phyloP scores from a whole-genome alignment of 345 rosid genomes.

The Eucalyptus paniculata region DNA sequence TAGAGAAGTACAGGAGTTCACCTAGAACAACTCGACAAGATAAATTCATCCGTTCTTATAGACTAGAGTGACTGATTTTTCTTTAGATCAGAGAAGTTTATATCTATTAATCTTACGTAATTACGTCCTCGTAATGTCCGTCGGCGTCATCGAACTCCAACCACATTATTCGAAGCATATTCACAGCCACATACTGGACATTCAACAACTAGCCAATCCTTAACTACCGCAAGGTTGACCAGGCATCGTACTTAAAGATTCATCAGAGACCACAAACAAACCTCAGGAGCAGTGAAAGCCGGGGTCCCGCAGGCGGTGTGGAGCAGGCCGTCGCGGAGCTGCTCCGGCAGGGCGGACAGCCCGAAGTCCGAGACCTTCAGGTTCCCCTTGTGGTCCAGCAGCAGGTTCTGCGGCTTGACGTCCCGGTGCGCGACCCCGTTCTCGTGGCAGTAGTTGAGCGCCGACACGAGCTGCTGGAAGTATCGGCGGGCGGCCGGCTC shows the following conservation, averaged over 20 bases:
- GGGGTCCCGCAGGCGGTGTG: slow-evolving; percentile 82
- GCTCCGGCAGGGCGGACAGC: slow-evolving; percentile 56
- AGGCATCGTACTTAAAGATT: not conserved
- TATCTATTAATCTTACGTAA: not conserved
- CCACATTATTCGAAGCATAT: not conserved
- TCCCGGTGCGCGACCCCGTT: slow-evolving; percentile 87
- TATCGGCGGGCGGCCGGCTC: slow-evolving; percentile 51
- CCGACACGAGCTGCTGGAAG: slow-evolving; percentile 70
- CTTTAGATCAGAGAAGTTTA: not conserved
- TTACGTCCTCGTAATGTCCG: not conserved
- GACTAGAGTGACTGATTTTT: not conserved
- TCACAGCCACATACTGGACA: not conserved
- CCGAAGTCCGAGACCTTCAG: slow-evolving; percentile 82
- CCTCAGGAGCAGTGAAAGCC: slow-evolving; percentile 71
- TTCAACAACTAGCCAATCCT: not conserved
- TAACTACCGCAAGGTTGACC: not conserved
- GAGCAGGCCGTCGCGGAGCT: slow-evolving; percentile 37
- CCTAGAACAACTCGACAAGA: not conserved
- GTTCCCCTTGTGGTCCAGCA: slow-evolving; percentile 53
- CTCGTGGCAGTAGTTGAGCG: slow-evolving; percentile 69
- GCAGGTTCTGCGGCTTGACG: slow-evolving; percentile 74
- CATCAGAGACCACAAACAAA: not conserved
- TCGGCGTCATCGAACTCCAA: not conserved
- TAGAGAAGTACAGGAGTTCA: not conserved
- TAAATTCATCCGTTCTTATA: not conserved